These are phyloP conservation scores for Syncephalastrum sp. DNA, from an alignment of 371 early-diverging fungal species.

Conservation along the genomic window DNA sequence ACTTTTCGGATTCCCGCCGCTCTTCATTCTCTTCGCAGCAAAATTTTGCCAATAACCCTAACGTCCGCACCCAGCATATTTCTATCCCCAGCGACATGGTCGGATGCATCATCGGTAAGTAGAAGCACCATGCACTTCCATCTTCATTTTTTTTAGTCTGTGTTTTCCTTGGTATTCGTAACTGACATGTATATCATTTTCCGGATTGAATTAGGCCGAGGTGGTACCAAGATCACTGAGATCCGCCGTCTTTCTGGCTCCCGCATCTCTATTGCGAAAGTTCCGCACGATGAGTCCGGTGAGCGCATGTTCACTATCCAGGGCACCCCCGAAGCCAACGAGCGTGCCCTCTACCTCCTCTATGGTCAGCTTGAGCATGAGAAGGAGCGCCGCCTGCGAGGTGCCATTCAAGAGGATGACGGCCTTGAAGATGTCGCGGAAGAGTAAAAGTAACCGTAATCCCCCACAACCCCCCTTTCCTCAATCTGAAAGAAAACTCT, in stretches of 20 bases:
- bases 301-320: slow-evolving; percentile 84
- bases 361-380: slow-evolving; percentile 84
- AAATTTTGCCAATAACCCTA: slow-evolving; percentile 23
- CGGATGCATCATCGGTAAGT: slow-evolving; percentile 87
- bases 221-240: slow-evolving; percentile 84
- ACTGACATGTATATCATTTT: slow-evolving; percentile 2
- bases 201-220: slow-evolving; percentile 38
- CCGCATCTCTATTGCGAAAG: slow-evolving; percentile 77
- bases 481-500: no score
- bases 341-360: slow-evolving; percentile 79
- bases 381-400: slow-evolving; percentile 62
- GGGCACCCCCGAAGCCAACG: slow-evolving; percentile 78
- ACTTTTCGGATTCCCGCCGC: slow-evolving; percentile 39
- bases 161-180: not conserved
- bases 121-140: not conserved
- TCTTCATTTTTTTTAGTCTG: not conserved
- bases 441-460: slow-evolving; percentile 7
- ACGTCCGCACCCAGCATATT: slow-evolving; percentile 76
- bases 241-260: slow-evolving; percentile 81
- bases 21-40: slow-evolving; percentile 20
- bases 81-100: slow-evolving; percentile 91
- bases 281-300: slow-evolving; percentile 60
- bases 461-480: no score
- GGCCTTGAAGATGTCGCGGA: slow-evolving; percentile 30
- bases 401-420: slow-evolving; percentile 25